phyloP scores from a whole-genome alignment of 129 eudicot species.

The Pulicaria dysenterica region DNA sequence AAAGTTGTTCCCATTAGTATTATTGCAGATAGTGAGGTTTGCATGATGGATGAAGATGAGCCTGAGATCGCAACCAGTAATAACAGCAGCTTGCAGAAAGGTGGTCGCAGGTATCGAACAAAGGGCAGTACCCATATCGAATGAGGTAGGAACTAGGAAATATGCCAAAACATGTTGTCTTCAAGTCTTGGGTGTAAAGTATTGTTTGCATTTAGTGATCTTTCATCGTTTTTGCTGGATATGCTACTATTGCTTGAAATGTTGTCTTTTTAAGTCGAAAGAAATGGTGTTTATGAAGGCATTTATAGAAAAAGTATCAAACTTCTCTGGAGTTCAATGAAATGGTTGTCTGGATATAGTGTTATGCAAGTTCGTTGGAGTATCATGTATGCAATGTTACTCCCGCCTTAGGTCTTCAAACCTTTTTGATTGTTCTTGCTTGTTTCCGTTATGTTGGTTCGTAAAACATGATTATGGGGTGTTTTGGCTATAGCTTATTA shows the following conservation, averaged over 20 bases:
- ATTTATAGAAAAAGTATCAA: too few species aligned
- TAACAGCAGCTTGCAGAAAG: conserved; percentile 42
- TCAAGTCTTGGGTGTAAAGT: conserved; percentile 1
- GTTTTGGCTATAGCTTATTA: too few species aligned
- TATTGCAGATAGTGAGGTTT: conserved; percentile 49
- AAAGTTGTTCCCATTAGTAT: conserved; percentile 43
- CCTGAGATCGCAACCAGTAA: conserved; percentile 24
- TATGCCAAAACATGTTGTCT: not conserved
- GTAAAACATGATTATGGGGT: too few species aligned
- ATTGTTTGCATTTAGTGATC: conserved; percentile 12
- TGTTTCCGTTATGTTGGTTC: too few species aligned
- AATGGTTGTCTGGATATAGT: too few species aligned
- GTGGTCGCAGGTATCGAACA: conserved; percentile 63
- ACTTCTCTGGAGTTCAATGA: too few species aligned
- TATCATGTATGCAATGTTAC: too few species aligned
- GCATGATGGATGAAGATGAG: conserved; percentile 86
- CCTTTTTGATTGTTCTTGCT: too few species aligned
- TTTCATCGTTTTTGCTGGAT: conserved; percentile 3
- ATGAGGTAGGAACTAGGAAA: conserved; percentile 10
- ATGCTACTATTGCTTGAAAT: conserved; percentile 10
- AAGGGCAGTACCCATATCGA: conserved; percentile 30
- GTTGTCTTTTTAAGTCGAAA: too few species aligned
- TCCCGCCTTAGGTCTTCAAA: too few species aligned
- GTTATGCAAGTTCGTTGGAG: too few species aligned
- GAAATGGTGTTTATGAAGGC: too few species aligned